Base-by-base conservation (phyloP, 2,329 filamentous ascomycete species). In the Rutstroemia sp. region DNA sequence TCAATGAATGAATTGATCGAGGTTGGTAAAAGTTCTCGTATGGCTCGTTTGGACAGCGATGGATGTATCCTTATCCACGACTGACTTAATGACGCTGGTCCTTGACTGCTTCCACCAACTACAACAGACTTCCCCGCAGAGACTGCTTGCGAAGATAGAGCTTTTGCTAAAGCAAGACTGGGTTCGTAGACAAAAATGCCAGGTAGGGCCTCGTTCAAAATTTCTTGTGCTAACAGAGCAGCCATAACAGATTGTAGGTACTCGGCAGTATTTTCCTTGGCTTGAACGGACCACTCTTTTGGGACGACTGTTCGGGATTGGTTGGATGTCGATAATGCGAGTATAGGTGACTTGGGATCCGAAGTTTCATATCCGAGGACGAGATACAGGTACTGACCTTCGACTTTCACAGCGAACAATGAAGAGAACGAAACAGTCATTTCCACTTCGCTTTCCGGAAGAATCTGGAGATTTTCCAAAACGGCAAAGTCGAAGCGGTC, bases 31-130 rank as follows among this genome's bases (percentile, higher is more conserved):
- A 49, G 23, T 5, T 38, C 51, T 48, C n/a, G 51, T 10, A 39
- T n/a, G 52, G 25, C 49, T 51, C 57, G 51, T 61, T 57, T 21
- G 41, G 30, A 38, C 19, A 55, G 39, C 14, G 41, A 48, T 14
- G 42, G 50, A 14, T 52, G 50, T 16, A 45, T 10, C 6, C n/a
- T 45, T 3, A 45, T 23, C 4, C 39, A 52, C 5, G n/a, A 5
- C 8, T 52, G 39, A 12, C 4, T 45, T 5, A 25, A 12, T 19
- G 25, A 5, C n/a, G 39, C n/a, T 21, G 23, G 27, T 10, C 6
- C 25, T 10, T 10, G 10, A n/a, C 23, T 45, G n/a, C 39, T 34
- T 45, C 17, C 17, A 34, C 17, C 44, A 4, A 14, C 30, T n/a
- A 41, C 25, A 19, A 52, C 17, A 41, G 25, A 45, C 39, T 52